Evolutionary conservation across 2,329 filamentous ascomycete species (phyloP), one percentile per base, ranked within the genome.

Genomic region (Penicillium brasilianum): DNA sequence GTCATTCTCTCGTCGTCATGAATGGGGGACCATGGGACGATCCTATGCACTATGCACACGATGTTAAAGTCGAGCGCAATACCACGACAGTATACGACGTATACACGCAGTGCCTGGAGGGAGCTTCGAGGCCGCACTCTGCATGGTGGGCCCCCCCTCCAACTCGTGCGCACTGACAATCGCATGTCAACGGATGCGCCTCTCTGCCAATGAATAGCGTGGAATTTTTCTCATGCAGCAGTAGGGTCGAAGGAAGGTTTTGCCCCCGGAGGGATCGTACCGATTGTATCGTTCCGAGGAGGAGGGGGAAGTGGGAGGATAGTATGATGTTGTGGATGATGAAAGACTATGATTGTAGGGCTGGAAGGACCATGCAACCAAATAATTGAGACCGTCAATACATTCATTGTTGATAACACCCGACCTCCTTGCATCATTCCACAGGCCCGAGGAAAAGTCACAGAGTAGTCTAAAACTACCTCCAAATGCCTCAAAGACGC

Each of bases 111-210:
- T 20, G 2, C 28, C 46, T 32, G 46, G 28, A 34, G 9, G 46
- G 28, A 49, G 30, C 48, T 50, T 50, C 30, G 48, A 50, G 54
- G 8, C 37, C 46, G 28, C 25, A 53, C 50, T 22, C 41, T 54
- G 52, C 37, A 32, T 41, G 52, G 20, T 32, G 25, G 44, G 1
- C 39, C 39, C 44, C 43, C 66, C 62, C 60, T 65, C 64, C 57
- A 61, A 59, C 36, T 63, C 54, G 41, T 59, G 65, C 63, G 65
- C 65, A 66, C 59, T 66, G 65, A 67, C 63, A 55, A 37, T 25
- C 28, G 22, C 34, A 18, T 60, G 46, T 55, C 54, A 60, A 56
- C 50, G 18, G 18, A 39, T 13, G 34, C 18, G 22, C 34, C 18
- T 18, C 10, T 34, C 28, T 34, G 16, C 49, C 49, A 37, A 51